Conservation (phyloP, 2,329 filamentous ascomycete genomes). For the Lachnellula willkommii region DNA sequence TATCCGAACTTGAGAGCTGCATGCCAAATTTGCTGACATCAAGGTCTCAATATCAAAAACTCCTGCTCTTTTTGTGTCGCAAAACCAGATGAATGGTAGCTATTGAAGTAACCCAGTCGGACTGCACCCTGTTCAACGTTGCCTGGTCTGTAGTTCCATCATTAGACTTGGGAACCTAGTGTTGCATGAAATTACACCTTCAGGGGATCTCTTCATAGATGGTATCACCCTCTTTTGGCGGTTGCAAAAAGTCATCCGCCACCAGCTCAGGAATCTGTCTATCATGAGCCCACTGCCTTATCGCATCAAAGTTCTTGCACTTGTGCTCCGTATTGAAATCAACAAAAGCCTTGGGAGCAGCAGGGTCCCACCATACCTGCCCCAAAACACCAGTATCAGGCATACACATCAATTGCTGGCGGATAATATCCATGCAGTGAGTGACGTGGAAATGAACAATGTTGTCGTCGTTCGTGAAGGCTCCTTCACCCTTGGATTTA, state of each 20-base stretch:
- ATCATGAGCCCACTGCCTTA: conserved; percentile 46
- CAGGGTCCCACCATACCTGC: conserved; percentile 48
- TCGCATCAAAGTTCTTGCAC: conserved; percentile 48
- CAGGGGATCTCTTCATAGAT: conserved; percentile 24
- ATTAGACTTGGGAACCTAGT: too few species aligned
- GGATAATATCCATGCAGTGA: conserved; percentile 50
- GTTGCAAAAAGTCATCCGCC: conserved; percentile 25
- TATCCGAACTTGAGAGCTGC: too few species aligned
- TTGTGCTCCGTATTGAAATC: conserved; percentile 51
- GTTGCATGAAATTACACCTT: neutral
- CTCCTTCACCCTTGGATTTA: conserved; percentile 37
- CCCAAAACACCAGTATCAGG: conserved; percentile 48
- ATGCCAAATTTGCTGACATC: too few species aligned
- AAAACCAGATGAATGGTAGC: too few species aligned
- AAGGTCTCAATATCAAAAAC: too few species aligned
- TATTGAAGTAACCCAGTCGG: too few species aligned
- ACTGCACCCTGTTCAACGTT: too few species aligned
- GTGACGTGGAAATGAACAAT: conserved; percentile 46
- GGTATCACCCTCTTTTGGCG: conserved; percentile 19
- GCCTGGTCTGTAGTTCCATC: too few species aligned
- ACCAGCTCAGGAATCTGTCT: conserved; percentile 37
- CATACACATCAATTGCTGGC: conserved; percentile 52
- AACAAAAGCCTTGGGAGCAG: conserved; percentile 38
- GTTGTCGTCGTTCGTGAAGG: conserved; percentile 45
- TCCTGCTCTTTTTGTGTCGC: too few species aligned